Percentiles rank a stretch among this genome's conserved stretches.
phyloP scores from a whole-genome alignment of 441 rosid species.

The Pelargonium citronellum region DNA sequence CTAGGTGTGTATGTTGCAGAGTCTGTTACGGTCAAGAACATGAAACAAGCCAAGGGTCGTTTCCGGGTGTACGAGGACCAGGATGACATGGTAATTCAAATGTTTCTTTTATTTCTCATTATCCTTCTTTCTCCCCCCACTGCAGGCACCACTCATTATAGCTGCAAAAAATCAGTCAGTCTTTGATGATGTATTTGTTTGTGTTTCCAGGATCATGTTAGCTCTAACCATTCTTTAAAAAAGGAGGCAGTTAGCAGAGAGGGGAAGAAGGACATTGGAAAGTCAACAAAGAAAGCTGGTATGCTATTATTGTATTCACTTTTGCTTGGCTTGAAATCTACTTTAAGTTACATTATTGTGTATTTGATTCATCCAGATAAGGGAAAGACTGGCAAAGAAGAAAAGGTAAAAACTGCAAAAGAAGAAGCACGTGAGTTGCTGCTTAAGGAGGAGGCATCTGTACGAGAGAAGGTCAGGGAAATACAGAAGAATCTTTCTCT shows the following conservation, averaged over 20 bases:
- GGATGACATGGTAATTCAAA: constrained; percentile 43
- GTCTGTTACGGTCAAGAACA: constrained; percentile 57
- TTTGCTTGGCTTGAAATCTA: constrained; percentile 1
- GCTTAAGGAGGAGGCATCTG: constrained; percentile 85
- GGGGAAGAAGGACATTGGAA: constrained; percentile 70
- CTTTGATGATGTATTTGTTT: constrained; percentile 15
- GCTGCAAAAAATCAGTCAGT: neutral
- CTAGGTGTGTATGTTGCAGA: constrained; percentile 91
- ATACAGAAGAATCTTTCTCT: constrained; percentile 65
- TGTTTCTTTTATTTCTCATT: constrained; percentile 11
- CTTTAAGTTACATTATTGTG: neutral
- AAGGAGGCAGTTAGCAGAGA: constrained; percentile 61
- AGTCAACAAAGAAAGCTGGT: constrained; percentile 70
- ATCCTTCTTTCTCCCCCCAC: neutral
- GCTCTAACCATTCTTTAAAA: constrained; percentile 51
- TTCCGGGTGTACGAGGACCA: constrained; percentile 49
- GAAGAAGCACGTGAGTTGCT: constrained; percentile 92
- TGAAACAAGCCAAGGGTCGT: constrained; percentile 60
- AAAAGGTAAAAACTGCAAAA: constrained; percentile 88
- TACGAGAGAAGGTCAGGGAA: constrained; percentile 59
- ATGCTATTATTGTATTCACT: constrained; percentile 25
- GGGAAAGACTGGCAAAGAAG: constrained; percentile 30
- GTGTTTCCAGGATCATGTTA: constrained; percentile 40
- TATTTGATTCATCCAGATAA: constrained; percentile 48
- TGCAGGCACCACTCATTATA: neutral